Percentiles rank a stretch among this genome's conserved stretches.
phyloP scores from a whole-genome alignment of 2,329 filamentous ascomycete species.

The Exophiala dermatitidis region DNA sequence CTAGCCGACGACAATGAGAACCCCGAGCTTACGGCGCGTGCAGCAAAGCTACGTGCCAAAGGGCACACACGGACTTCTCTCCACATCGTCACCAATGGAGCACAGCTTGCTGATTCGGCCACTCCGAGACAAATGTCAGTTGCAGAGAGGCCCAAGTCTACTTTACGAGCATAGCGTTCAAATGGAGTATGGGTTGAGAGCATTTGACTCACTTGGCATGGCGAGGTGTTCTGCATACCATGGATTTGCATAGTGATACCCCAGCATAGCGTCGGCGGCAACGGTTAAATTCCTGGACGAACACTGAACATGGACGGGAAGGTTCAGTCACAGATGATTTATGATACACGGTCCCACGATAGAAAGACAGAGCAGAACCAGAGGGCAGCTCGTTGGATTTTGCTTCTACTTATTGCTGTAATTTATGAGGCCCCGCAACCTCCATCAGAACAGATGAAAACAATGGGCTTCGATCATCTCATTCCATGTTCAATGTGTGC shows the following conservation, averaged over 20 bases:
- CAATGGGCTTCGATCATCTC: background rate
- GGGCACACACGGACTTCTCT: constrained; percentile 9
- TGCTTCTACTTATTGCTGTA: constrained; percentile 1
- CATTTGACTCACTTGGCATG: constrained; percentile 18
- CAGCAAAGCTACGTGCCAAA: constrained; percentile 2
- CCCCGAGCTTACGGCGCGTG: constrained; percentile 1
- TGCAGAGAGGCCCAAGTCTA: constrained; percentile 23
- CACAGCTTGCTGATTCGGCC: constrained; percentile 3
- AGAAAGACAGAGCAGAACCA: constrained; percentile 3
- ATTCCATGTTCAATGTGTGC: background rate
- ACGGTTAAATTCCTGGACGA: constrained; percentile 13
- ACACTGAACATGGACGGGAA: constrained; percentile 1
- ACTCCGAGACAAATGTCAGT: constrained; percentile 19
- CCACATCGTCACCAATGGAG: constrained; percentile 11
- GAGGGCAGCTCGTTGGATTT: constrained; percentile 11
- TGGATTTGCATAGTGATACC: constrained; percentile 24
- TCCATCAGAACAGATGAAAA: no score
- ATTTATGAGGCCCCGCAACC: background rate
- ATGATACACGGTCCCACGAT: constrained; percentile 14
- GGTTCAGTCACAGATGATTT: constrained; percentile 12
- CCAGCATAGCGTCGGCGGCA: constrained; percentile 23
- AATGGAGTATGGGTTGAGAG: constrained; percentile 17
- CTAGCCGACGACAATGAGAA: constrained; percentile 2
- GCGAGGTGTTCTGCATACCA: constrained; percentile 21
- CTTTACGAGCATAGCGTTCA: constrained; percentile 23